Percentiles rank a stretch among this genome's conserved stretches.
These are phyloP conservation scores for Acanthochlamys bracteata DNA, from an alignment of 106 monocot species.

Conservation along the genomic window DNA sequence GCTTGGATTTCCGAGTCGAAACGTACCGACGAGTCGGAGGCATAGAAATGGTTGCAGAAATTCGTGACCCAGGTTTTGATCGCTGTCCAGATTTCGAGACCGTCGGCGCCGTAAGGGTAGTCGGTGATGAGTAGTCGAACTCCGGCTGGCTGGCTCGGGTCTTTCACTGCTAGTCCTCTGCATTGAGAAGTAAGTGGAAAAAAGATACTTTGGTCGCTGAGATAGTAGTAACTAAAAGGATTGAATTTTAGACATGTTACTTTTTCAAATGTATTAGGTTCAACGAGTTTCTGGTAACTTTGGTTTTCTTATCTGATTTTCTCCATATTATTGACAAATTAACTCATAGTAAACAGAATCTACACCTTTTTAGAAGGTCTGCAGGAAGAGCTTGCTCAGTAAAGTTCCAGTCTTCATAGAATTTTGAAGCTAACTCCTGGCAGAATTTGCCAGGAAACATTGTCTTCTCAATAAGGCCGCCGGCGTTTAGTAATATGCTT, in stretches of 20 bases:
- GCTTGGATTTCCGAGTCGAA: slow-evolving; percentile 40
- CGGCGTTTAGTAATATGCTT: slow-evolving; percentile 45
- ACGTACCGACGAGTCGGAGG: slow-evolving; percentile 14
- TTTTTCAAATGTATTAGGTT: no score
- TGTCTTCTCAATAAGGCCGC: slow-evolving; percentile 67
- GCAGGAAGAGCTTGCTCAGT: slow-evolving; percentile 55
- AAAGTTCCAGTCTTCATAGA: slow-evolving; percentile 60
- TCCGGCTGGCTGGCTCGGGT: slow-evolving; percentile 19
- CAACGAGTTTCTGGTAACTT: no score
- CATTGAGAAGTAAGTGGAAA: background rate
- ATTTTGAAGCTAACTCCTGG: slow-evolving; percentile 45
- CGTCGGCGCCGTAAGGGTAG: slow-evolving; percentile 62
- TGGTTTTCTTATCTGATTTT: no score
- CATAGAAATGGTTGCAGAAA: slow-evolving; percentile 44
- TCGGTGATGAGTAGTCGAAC: slow-evolving; percentile 40
- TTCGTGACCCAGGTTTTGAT: slow-evolving; percentile 39
- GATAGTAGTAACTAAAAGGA: no score
- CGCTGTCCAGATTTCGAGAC: slow-evolving; percentile 54
- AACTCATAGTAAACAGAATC: background rate
- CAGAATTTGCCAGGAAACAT: slow-evolving; percentile 54
- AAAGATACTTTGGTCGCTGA: no score
- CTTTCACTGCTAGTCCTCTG: slow-evolving; percentile 38
- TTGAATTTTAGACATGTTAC: no score
- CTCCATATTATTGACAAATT: no score
- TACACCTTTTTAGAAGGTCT: slow-evolving; percentile 69